Percentiles rank a stretch among this genome's conserved stretches.
These are phyloP conservation scores for Plasmodium knowlesi DNA, from an alignment of 169 alveolate species.

Conservation along the genomic window DNA sequence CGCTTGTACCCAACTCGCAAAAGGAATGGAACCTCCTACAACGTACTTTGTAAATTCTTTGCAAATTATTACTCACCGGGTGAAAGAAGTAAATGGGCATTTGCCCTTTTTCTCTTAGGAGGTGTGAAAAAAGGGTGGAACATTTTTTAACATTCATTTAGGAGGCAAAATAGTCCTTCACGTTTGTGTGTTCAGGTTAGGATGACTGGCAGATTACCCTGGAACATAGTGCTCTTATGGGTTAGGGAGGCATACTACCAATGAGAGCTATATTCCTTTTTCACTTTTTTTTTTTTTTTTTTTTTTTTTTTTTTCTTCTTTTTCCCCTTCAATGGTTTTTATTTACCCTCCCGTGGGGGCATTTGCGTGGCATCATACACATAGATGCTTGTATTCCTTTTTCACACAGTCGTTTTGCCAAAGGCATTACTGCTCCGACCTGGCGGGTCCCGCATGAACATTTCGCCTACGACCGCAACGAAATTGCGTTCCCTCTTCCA, in stretches of 20 bases:
- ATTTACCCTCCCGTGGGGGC: neutral
- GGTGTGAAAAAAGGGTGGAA: constrained; percentile 26
- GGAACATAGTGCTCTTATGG: neutral
- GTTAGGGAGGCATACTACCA: neutral
- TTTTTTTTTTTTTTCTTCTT: neutral
- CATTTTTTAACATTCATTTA: constrained; percentile 49
- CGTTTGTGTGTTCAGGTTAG: neutral
- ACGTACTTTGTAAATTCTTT: neutral
- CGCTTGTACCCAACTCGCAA: constrained; percentile 5
- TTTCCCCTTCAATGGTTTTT: neutral
- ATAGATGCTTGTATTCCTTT: neutral
- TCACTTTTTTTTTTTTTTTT: neutral
- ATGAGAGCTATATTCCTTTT: neutral
- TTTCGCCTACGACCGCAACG: neutral
- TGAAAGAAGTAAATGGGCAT: constrained; percentile 20
- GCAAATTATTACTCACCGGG: neutral
- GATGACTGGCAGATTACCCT: neutral
- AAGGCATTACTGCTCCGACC: neutral
- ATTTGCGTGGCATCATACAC: neutral
- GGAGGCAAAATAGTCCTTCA: neutral
- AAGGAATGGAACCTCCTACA: neutral
- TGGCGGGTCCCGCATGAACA: neutral
- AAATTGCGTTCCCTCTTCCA: neutral
- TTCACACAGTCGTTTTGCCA: neutral
- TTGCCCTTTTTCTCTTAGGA: constrained; percentile 22